Percentiles rank a stretch among this genome's conserved stretches.
Evolutionary conservation across 1,139 yeast species (phyloP).

Genomic region (Hyphopichia pseudoburtonii): DNA sequence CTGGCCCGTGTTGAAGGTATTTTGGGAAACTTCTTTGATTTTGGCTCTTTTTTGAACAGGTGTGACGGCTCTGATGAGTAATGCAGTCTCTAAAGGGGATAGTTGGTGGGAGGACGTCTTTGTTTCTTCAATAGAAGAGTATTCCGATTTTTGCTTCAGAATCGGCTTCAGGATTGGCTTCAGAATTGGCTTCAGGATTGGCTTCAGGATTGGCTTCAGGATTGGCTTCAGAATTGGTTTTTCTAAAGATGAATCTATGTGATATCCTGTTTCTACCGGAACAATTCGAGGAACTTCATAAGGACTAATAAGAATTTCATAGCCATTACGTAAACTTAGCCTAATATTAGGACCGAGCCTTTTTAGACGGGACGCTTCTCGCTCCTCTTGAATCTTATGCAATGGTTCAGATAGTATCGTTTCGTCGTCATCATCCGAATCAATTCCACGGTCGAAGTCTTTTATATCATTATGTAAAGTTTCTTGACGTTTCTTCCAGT

Average conservation of each 20-base stretch:
- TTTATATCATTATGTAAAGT: constrained; percentile 26
- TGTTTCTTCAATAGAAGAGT: no score
- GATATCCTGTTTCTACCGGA: constrained; percentile 2
- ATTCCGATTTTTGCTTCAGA: no score
- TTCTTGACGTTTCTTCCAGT: constrained; percentile 39
- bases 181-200: no score
- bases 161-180: no score
- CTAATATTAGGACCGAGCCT: constrained; percentile 26
- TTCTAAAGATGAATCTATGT: no score
- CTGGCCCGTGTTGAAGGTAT: no score
- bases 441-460: constrained; percentile 9
- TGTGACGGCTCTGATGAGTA: no score
- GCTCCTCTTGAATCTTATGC: constrained; percentile 16
- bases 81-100: no score
- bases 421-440: constrained; percentile 13
- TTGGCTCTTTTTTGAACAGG: no score
- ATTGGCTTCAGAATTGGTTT: not conserved
- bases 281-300: constrained; percentile 26
- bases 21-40: no score
- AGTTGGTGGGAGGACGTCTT: no score
- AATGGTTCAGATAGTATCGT: constrained; percentile 20
- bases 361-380: constrained; percentile 19
- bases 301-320: constrained; percentile 30
- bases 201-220: no score
- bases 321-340: constrained; percentile 29